Conservation (phyloP, 495 filamentous ascomycete genomes). For the Cudoniella acicularis region DNA sequence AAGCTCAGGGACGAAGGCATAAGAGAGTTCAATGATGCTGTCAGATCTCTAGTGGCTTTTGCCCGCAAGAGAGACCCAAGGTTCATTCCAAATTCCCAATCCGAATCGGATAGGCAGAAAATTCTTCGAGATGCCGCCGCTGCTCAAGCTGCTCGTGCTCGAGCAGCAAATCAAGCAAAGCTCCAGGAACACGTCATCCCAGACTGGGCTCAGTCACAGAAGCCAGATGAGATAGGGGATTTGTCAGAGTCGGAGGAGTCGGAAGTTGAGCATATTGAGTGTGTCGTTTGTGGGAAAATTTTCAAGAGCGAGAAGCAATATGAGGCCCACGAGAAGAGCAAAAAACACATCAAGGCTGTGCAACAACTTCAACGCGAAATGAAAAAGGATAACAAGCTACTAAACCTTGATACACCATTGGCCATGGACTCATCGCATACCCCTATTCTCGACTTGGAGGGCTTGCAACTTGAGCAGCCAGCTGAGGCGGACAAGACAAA, state of each 20-base stretch:
- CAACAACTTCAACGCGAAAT: constrained; percentile 78
- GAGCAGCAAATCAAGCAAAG: constrained; percentile 57
- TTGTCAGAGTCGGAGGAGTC: constrained; percentile 52
- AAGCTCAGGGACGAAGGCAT: constrained; percentile 76
- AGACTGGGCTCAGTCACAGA: constrained; percentile 66
- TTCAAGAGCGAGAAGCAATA: constrained; percentile 95
- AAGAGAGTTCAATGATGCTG: constrained; percentile 88
- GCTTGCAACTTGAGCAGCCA: background rate
- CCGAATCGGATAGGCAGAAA: constrained; percentile 77
- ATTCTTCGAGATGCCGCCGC: constrained; percentile 71
- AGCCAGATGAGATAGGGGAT: constrained; percentile 7
- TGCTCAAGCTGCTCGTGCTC: constrained; percentile 78
- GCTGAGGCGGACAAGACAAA: background rate
- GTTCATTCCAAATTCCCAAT: constrained; percentile 64
- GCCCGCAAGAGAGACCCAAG: constrained; percentile 91
- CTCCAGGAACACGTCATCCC: constrained; percentile 59
- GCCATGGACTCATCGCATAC: too few species aligned
- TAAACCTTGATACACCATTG: constrained; percentile 45
- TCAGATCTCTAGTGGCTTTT: constrained; percentile 81
- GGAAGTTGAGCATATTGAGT: constrained; percentile 67
- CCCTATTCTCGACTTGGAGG: constrained; percentile 7
- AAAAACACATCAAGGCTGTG: constrained; percentile 86
- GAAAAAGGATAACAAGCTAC: constrained; percentile 63
- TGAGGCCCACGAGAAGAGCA: constrained; percentile 92
- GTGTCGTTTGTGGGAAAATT: constrained; percentile 83